phyloP scores from a whole-genome alignment of 2,329 filamentous ascomycete genomes.

The Raffaelea arxii region DNA sequence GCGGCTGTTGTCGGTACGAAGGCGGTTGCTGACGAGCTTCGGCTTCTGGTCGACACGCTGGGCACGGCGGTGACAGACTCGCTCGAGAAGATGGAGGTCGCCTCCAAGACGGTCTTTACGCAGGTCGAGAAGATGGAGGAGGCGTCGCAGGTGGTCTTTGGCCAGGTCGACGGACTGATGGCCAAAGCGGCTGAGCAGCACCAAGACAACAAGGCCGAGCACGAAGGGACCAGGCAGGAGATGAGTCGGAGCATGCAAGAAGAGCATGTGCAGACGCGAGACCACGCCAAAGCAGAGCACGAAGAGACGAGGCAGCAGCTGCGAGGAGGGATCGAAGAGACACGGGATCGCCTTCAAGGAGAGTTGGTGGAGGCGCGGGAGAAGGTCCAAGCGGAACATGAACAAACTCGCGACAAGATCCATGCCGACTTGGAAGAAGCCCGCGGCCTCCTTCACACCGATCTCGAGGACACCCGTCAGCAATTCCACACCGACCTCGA shows the following conservation, averaged over 20 bases:
- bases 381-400: too few relatives aligned
- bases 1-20: constrained; percentile 68
- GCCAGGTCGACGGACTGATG: constrained; percentile 69
- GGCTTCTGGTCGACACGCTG: constrained; percentile 74
- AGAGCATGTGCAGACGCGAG: too few relatives aligned
- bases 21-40: constrained; percentile 76
- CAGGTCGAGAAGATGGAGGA: constrained; percentile 76
- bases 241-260: too few relatives aligned
- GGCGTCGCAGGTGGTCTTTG: constrained; percentile 79
- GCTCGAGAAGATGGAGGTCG: constrained; percentile 77
- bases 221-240: too few relatives aligned
- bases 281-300: too few relatives aligned
- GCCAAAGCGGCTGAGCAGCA: constrained; percentile 67
- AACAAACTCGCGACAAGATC: constrained; percentile 73
- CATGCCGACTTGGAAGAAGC: constrained; percentile 64
- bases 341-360: too few relatives aligned
- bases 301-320: too few relatives aligned
- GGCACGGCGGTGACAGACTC: constrained; percentile 72
- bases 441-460: constrained; percentile 65
- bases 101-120: constrained; percentile 76
- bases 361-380: too few relatives aligned
- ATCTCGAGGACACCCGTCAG: too few relatives aligned
- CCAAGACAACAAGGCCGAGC: constrained; percentile 61
- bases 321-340: too few relatives aligned
- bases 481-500: too few relatives aligned